phyloP scores from a whole-genome alignment of 768 basidiomycete genomes.

The Serendipita sp. region DNA sequence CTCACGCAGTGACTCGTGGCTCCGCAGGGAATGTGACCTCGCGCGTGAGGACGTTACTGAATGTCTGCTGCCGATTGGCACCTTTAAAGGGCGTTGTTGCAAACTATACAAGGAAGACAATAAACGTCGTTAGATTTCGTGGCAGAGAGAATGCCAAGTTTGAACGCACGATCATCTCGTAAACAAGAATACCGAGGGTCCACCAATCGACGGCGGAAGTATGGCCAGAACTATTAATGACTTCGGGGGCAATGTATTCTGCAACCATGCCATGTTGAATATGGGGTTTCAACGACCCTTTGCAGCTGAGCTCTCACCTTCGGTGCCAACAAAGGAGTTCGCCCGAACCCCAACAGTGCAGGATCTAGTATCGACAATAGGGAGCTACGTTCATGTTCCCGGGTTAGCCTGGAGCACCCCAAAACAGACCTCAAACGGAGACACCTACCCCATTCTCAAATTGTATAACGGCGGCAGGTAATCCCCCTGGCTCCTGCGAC shows the following conservation, averaged over 20 bases:
- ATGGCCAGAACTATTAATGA: conserved; percentile 91
- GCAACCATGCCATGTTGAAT: conserved; percentile 14
- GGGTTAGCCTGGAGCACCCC: conserved; percentile 9
- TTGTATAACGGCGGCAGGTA: conserved; percentile 74
- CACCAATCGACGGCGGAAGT: conserved; percentile 99
- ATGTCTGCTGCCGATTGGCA: conserved; percentile 82
- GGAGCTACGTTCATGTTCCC: conserved; percentile 38
- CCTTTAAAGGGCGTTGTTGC: conserved; percentile 99
- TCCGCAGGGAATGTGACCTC: conserved; percentile 76
- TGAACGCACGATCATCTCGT: conserved; percentile 91
- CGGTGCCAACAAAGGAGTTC: conserved; percentile 98
- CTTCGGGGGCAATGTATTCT: conserved; percentile 99
- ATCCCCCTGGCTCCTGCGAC: conserved; percentile 67
- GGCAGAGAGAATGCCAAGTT: conserved; percentile 13
- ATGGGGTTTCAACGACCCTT: neutral
- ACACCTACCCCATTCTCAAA: conserved; percentile 29
- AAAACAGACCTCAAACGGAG: conserved; percentile 8
- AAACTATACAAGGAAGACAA: conserved; percentile 39
- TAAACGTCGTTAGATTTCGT: neutral
- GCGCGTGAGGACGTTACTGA: conserved; percentile 82
- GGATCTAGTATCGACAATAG: conserved; percentile 89
- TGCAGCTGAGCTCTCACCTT: conserved; percentile 41
- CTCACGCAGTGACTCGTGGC: conserved; percentile 63
- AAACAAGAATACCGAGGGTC: conserved; percentile 96
- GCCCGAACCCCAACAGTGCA: conserved; percentile 97